Evolutionary conservation across 768 basidiomycete genomes (phyloP).

Genomic region (Termitomyces sp.): DNA sequence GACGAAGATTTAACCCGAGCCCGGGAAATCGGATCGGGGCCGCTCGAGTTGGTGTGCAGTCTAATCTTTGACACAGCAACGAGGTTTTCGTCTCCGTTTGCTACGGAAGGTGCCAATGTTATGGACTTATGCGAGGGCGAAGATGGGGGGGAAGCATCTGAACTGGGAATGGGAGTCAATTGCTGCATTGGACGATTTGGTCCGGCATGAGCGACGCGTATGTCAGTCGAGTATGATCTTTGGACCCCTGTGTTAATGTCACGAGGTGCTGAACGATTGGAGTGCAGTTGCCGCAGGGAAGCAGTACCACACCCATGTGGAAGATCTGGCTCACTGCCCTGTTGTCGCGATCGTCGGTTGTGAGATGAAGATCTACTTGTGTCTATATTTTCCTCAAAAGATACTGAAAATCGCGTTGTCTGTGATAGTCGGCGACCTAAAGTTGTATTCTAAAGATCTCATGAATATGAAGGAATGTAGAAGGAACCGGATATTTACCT

Average conservation of each 20-base stretch:
- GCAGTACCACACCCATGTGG: constrained; percentile 15
- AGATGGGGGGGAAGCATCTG: constrained; percentile 58
- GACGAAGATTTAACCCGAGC: constrained; percentile 52
- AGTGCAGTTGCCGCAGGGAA: constrained; percentile 24
- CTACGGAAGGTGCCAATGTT: constrained; percentile 21
- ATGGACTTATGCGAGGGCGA: constrained; percentile 46
- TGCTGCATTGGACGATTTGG: constrained; percentile 35
- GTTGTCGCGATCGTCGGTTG: constrained; percentile 32
- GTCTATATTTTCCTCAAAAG: constrained; percentile 19
- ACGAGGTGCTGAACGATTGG: constrained; percentile 24
- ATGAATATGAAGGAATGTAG: constrained; percentile 4
- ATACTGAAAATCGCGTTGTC: constrained; percentile 41
- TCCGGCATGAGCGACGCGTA: constrained; percentile 18
- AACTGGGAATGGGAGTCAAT: constrained; percentile 65
- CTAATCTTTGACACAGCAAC: constrained; percentile 31
- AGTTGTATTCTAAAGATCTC: constrained; percentile 55
- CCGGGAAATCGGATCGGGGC: constrained; percentile 39
- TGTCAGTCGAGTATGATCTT: constrained; percentile 27
- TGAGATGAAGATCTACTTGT: constrained; percentile 16
- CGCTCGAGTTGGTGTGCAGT: constrained; percentile 17
- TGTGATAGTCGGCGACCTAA: constrained; percentile 68
- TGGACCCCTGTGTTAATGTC: constrained; percentile 18
- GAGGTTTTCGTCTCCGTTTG: constrained; percentile 25
- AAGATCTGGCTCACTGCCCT: constrained; percentile 28
- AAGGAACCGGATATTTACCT: constrained; percentile 43